Evolutionary conservation across 2,329 filamentous ascomycete genomes (phyloP), one percentile per base, ranked within the genome.

Genomic region (Diaporthe caulivora): DNA sequence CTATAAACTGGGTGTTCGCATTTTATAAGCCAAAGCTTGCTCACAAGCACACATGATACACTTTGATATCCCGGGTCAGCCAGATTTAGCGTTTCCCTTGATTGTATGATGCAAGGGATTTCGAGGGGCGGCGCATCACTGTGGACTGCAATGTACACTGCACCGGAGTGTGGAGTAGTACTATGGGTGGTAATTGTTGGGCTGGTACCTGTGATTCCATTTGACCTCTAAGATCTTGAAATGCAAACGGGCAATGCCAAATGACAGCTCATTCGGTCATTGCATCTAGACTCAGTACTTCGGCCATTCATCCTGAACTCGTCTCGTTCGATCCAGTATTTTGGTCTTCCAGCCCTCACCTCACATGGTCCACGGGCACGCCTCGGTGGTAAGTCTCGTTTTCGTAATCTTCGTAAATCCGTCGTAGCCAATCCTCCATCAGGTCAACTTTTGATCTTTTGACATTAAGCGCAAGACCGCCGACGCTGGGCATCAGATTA

Each of bases 381-480:
- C 37, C 58, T 71, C 53, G 18, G 42, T 53, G 42, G 17, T 62
- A 10, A 65, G 44, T 62, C 9, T 40, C 53, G 7, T 67, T 73
- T 49, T 69, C 73, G 37, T 73, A 73, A 62, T 47, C 53, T 67
- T 73, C 73, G 57, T 75, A 67, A 75, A 71, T 58, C 54, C 24
- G 18, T 75, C 67, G 44, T 73, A 44, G 37, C 29, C 34, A 57
- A 31, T 37, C 54, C 34, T 53, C 71, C 31, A 60, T 47, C 9
- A 34, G 34, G 34, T 51, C 15, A 49, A 42, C 21, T 15, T 15
- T 44, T 69, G 69, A 65, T 51, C 37, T 24, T 40, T 40, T 37
- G 60, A 64, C 6, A 24, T 26, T 31, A 18, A 47, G 65, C 65
- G 54, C 49, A 37, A 57, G 64, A 62, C 34, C 71, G 62, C 34